Base-by-base conservation (phyloP, 2,329 filamentous ascomycete species). In the Penicillium fuscoglaucum region DNA sequence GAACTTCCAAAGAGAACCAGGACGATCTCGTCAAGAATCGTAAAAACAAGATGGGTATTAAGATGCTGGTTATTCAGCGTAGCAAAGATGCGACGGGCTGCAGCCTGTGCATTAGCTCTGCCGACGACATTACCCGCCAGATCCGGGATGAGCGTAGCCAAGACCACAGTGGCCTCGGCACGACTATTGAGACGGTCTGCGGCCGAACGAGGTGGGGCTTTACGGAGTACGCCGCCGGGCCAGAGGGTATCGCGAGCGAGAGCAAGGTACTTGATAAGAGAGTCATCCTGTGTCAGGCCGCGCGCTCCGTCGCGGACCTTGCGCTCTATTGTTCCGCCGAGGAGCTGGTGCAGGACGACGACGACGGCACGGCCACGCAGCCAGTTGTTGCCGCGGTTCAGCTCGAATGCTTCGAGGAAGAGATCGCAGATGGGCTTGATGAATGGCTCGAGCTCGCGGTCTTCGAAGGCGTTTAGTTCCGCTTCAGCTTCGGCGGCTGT, bases 361-460 rank as follows among this genome's bases (percentile, higher is more conserved):
- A 99, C 93, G 1, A 98, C 95, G 0, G 95, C 95, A 24, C 95
- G 87, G 0, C 95, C 96, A 41, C 96, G 90, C 4, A 99, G 85
- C 96, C 95, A 99, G 74, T 96, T 98, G 76, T 96, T 97, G 41
- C 93, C 93, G 60, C 89, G 88, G 74, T 97, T 96, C 40, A 99
- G 83, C 70, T 96, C 93, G 70, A 99, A 99, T 0, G 92, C 86
- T 72, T 99, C 95, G 17, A 99, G 84, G 76, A 99, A 99, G 60
- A 99, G 88, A 74, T 99, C 95, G 75, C 93, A 97, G 61, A 99
- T 97, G 4, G 95, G 96, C 73, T 97, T 99, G 68, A 99, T 95
- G 70, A 99, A 98, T 1, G 95, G 95, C 71, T 96, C 92, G 2
- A 92, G 82, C 67, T 96, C 91, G 68, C 87, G 88, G 71, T 90